Evolutionary conservation across 208 protist genomes (phyloP).

Genomic region (Leptomonas pyrrhocoris): DNA sequence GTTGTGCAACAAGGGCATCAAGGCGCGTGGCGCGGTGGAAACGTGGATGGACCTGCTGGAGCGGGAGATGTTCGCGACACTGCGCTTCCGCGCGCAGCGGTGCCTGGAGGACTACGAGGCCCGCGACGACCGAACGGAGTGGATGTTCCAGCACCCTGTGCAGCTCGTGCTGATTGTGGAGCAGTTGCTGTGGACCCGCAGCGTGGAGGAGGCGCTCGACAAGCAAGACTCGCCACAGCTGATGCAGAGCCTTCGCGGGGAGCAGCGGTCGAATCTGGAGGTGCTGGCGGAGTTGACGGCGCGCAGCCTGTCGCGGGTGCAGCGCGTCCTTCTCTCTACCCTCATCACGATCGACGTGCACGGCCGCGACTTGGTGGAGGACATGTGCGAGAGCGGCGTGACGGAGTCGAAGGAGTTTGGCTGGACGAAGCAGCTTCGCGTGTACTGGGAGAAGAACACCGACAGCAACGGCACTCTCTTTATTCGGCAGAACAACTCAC

Average conservation of each 20-base stretch:
- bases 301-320: conserved; percentile 85
- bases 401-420: conserved; percentile 91
- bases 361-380: conserved; percentile 94
- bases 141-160: conserved; percentile 94
- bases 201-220: conserved; percentile 92
- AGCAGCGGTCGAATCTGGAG: conserved; percentile 86
- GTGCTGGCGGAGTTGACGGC: conserved; percentile 92
- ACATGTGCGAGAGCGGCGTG: conserved; percentile 93
- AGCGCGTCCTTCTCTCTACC: conserved; percentile 94
- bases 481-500: conserved; percentile 95
- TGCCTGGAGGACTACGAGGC: conserved; percentile 91
- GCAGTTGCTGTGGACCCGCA: conserved; percentile 95
- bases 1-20: conserved; percentile 93
- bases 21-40: conserved; percentile 95
- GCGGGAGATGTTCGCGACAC: conserved; percentile 92
- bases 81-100: conserved; percentile 86
- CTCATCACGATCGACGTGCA: conserved; percentile 98
- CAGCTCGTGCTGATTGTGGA: conserved; percentile 95
- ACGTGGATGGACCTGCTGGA: conserved; percentile 96
- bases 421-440: conserved; percentile 97
- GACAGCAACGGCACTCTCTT: conserved; percentile 94
- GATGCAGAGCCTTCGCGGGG: conserved; percentile 79
- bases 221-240: conserved; percentile 64
- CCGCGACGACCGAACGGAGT: conserved; percentile 71
- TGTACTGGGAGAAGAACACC: conserved; percentile 96